Conservation (phyloP, 768 basidiomycete genomes). For the Daedaleopsis nitida region DNA sequence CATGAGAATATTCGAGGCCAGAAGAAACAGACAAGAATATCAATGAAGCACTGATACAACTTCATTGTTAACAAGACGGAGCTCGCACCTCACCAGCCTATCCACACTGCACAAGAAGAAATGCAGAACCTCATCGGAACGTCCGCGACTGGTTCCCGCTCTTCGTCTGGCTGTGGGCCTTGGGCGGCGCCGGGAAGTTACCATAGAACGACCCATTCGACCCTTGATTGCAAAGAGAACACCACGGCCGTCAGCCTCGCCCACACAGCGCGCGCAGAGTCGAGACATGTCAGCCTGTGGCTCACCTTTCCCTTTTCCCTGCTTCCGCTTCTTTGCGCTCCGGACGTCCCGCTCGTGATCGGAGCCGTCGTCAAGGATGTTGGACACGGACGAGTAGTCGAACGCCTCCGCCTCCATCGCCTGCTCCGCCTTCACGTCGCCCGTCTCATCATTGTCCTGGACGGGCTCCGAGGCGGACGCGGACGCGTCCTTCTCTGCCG, state of each 20-base stretch:
- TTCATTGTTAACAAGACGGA: not conserved
- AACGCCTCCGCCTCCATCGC: conserved; percentile 29
- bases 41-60: not conserved
- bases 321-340: conserved; percentile 49
- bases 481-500: conserved; percentile 17
- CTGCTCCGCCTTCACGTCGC: conserved; percentile 3
- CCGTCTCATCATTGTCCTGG: conserved; percentile 11
- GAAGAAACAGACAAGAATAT: not conserved
- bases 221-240: conserved; percentile 2
- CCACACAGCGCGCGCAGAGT: not conserved
- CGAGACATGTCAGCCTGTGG: not conserved
- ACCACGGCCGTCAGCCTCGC: not conserved
- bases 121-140: conserved; percentile 25
- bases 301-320: conserved; percentile 36
- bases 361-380: conserved; percentile 42
- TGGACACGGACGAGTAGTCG: conserved; percentile 42
- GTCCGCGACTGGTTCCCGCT: conserved; percentile 38
- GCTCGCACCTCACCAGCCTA: not conserved
- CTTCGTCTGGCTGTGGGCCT: conserved; percentile 34
- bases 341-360: conserved; percentile 28
- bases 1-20: too few species aligned
- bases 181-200: conserved; percentile 34
- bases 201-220: conserved; percentile 27
- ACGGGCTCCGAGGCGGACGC: not conserved
- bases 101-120: not conserved